These are phyloP conservation scores for Sutorius australiensis DNA, from an alignment of 768 basidiomycete species.

Conservation along the genomic window DNA sequence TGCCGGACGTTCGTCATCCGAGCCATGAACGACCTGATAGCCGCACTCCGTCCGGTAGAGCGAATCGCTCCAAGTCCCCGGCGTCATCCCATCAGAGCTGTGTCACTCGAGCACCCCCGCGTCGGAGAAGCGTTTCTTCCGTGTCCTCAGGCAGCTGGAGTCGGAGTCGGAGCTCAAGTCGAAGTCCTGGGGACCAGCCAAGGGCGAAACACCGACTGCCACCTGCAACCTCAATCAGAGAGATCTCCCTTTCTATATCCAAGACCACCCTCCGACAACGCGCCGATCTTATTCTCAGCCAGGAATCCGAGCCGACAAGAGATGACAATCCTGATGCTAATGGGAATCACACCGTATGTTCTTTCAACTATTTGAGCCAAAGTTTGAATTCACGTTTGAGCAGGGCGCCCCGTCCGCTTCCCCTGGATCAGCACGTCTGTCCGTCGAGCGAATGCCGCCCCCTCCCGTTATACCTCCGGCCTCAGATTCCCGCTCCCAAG, in stretches of 20 bases:
- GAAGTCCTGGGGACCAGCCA: conserved; percentile 49
- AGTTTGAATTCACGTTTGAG: conserved; percentile 10
- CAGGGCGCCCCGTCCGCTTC: conserved; percentile 21
- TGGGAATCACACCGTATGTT: conserved; percentile 35
- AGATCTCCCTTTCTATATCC: conserved; percentile 29
- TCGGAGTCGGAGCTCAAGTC: conserved; percentile 49
- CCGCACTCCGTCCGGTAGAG: conserved; percentile 47
- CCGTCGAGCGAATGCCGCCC: conserved; percentile 34
- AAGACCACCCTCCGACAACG: conserved; percentile 28
- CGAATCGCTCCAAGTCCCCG: conserved; percentile 38
- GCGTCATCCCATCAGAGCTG: conserved; percentile 42
- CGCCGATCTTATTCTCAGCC: conserved; percentile 15
- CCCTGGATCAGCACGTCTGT: conserved; percentile 19
- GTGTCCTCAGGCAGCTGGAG: conserved; percentile 53
- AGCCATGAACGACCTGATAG: conserved; percentile 47
- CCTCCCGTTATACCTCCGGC: conserved; percentile 23
- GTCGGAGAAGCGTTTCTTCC: conserved; percentile 51
- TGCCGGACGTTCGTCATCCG: conserved; percentile 49
- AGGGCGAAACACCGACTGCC: conserved; percentile 66
- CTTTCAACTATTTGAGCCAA: not conserved
- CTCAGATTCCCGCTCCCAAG: conserved; percentile 15
- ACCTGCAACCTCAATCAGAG: conserved; percentile 38
- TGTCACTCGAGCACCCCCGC: conserved; percentile 27
- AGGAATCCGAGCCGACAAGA: conserved; percentile 25
- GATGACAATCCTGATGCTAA: conserved; percentile 38